Percentiles rank a stretch among this genome's conserved stretches.
phyloP scores from a whole-genome alignment of 2,329 filamentous ascomycete species.

The Septoria linicola region DNA sequence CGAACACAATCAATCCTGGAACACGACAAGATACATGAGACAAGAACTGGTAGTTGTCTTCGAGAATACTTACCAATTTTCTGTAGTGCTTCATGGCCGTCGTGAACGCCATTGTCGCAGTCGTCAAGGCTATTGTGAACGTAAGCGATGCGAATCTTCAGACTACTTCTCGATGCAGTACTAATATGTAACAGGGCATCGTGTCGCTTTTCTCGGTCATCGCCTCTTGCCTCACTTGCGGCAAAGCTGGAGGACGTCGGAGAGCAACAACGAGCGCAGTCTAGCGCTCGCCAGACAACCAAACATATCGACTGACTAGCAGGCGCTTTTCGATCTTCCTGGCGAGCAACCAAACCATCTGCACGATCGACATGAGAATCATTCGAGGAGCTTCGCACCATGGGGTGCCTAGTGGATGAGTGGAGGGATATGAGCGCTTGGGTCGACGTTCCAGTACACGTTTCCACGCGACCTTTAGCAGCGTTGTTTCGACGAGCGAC shows the following conservation, averaged over 20 bases:
- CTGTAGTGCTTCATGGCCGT: conserved; percentile 40
- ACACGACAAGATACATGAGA: too few species aligned
- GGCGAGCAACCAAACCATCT: background rate
- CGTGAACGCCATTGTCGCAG: conserved; percentile 48
- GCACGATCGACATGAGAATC: conserved; percentile 1
- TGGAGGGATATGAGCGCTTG: conserved; percentile 1
- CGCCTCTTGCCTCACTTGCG: conserved; percentile 52
- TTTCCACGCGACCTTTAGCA: background rate
- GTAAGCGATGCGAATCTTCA: conserved; percentile 13
- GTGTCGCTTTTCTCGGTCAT: conserved; percentile 51
- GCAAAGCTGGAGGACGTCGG: conserved; percentile 42
- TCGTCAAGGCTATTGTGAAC: conserved; percentile 49
- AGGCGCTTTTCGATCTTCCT: background rate
- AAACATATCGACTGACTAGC: background rate
- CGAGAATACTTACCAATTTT: too few species aligned
- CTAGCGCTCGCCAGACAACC: conserved; percentile 26
- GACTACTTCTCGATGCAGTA: background rate
- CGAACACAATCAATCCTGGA: too few species aligned
- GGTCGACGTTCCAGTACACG: too few species aligned
- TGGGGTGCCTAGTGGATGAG: background rate
- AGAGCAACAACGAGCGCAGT: conserved; percentile 40
- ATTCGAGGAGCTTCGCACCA: background rate
- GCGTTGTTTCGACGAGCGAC: conserved; percentile 8
- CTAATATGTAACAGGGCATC: conserved; percentile 45
- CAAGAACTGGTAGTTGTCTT: too few species aligned